Conservation (phyloP, 768 basidiomycete genomes). For the Kondoa subrosea region DNA sequence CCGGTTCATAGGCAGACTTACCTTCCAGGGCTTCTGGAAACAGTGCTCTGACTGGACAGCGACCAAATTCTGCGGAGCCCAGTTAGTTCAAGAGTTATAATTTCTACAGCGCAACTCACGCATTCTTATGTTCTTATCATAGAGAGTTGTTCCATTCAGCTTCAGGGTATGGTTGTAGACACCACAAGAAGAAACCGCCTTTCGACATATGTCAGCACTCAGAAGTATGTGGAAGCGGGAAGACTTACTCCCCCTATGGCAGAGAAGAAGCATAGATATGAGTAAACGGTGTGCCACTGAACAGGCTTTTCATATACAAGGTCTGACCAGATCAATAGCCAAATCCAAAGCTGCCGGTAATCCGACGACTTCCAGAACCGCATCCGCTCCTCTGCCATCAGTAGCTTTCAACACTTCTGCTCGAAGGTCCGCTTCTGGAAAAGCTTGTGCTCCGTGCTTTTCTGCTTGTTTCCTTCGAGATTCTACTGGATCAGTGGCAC, state of each 20-base stretch:
- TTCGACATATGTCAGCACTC: neutral
- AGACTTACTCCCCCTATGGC: neutral
- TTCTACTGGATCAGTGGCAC: neutral
- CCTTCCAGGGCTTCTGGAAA: constrained; percentile 18
- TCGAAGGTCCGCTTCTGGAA: constrained; percentile 20
- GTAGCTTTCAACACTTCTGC: constrained; percentile 24
- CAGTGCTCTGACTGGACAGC: constrained; percentile 17
- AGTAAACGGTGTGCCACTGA: too few species aligned
- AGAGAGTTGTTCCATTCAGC: constrained; percentile 12
- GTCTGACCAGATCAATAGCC: constrained; percentile 30
- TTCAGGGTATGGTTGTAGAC: neutral
- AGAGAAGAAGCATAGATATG: too few species aligned
- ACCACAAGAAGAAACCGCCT: neutral
- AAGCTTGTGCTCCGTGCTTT: constrained; percentile 32
- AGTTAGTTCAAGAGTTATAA: neutral
- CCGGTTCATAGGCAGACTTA: neutral
- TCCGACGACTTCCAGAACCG: constrained; percentile 33
- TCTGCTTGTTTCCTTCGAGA: constrained; percentile 26
- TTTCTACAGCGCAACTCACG: neutral
- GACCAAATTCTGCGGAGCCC: constrained; percentile 9
- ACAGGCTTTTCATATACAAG: too few species aligned
- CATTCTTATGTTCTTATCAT: constrained; percentile 17
- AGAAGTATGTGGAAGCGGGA: neutral
- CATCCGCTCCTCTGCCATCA: constrained; percentile 31
- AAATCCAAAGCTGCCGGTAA: constrained; percentile 27